These are phyloP conservation scores for Pseudonectria foliicola DNA, from an alignment of 2,329 filamentous ascomycete species.

Conservation along the genomic window DNA sequence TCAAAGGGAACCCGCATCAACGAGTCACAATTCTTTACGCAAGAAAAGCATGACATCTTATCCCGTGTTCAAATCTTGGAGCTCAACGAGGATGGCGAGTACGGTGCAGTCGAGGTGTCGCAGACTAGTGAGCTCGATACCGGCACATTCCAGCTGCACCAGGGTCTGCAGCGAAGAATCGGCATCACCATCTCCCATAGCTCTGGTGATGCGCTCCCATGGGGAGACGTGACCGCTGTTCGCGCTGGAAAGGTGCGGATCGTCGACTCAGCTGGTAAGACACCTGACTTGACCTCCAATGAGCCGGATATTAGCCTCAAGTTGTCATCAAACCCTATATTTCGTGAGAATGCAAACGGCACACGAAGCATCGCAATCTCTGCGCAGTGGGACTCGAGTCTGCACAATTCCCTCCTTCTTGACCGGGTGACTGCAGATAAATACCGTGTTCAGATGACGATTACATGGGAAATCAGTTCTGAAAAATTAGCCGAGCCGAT, in stretches of 20 bases:
- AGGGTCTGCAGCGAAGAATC: conserved; percentile 84
- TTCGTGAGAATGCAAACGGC: conserved; percentile 82
- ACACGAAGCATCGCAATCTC: conserved; percentile 78
- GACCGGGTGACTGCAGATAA: conserved; percentile 90
- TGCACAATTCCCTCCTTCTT: conserved; percentile 87
- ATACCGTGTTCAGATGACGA: conserved; percentile 79
- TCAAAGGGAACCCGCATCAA: conserved; percentile 63
- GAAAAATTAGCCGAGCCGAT: conserved; percentile 81
- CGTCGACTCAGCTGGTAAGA: conserved; percentile 77
- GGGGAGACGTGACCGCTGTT: conserved; percentile 73
- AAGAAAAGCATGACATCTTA: conserved; percentile 91
- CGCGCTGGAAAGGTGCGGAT: conserved; percentile 76
- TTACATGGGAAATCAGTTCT: conserved; percentile 81
- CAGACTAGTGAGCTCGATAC: conserved; percentile 76
- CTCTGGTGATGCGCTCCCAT: conserved; percentile 79
- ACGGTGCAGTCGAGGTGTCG: conserved; percentile 85
- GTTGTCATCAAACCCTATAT: conserved; percentile 67
- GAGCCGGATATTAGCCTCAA: conserved; percentile 71
- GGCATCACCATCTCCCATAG: conserved; percentile 85
- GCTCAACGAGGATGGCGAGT: conserved; percentile 83
- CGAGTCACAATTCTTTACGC: conserved; percentile 86
- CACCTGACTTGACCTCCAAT: conserved; percentile 66
- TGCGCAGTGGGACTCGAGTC: conserved; percentile 95
- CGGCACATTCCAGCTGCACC: conserved; percentile 92
- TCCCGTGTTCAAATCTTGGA: conserved; percentile 83